Base-by-base conservation (phyloP, 2,329 filamentous ascomycete genomes). In the Phialophora expanda region DNA sequence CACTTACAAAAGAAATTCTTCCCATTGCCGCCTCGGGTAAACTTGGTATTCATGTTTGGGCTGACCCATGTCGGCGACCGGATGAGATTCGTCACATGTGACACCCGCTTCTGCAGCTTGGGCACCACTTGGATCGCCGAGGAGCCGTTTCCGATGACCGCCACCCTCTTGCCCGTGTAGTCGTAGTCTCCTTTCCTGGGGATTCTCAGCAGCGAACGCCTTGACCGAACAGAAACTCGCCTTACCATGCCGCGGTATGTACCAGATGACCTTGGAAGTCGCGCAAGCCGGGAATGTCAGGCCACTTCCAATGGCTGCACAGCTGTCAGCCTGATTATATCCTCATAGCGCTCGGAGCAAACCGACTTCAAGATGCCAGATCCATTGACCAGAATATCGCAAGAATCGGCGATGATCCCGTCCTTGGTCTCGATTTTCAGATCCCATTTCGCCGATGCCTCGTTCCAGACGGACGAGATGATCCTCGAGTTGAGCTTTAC, bases 121-220 rank as follows among this genome's bases (percentile, higher is more conserved):
- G 74, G 74, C 4, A 79, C 62, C 57, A 79, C 78, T 64, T 80
- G 80, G 14, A 81, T 79, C 0, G 73, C 78, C 3, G 75, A 78
- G 4, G 73, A 73, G 0, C 75, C 75, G 44, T 73, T 75, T 1
- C 75, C 75, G 56, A 76, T 75, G 0, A 77, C 65, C 14, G 69
- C 75, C 22, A 76, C 69, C 1, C 65, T 59, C 24, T 75, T 76
- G 24, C 69, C 66, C 4, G 67, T 57, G 20, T 71, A 72, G 54
- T 74, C 70, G 54, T 69, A 72, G 30, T 30, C 30, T 30, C 8
- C 30, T 30, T 30, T 30, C 30, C 30, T 30, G 30, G 30, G 30
- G 8, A 30, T 8, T 30, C 30, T 30, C 30, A 30, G 30, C 30
- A 30, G 30, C 30, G 30, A 9, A 30, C 30, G 30, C 30, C 30